Evolutionary conservation across 768 basidiomycete species (phyloP).

Genomic region (Vishniacozyma victoriae): DNA sequence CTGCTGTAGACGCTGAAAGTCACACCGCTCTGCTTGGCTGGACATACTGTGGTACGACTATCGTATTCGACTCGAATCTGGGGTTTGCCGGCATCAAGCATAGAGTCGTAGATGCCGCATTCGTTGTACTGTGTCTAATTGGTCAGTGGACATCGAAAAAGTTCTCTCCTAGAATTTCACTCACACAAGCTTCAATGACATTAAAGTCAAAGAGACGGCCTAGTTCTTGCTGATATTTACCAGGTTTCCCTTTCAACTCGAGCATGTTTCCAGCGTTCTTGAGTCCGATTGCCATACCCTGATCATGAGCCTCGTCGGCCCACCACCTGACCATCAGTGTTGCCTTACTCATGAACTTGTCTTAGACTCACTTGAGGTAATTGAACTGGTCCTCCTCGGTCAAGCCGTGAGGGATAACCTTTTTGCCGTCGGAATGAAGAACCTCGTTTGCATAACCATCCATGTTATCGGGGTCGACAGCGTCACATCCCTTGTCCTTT

Average conservation of each 20-base stretch:
- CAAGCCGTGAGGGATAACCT: too few relatives aligned
- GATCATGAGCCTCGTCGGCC: constrained; percentile 5
- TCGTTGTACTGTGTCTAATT: constrained; percentile 21
- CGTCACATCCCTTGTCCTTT: constrained; percentile 26
- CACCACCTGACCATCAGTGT: too few relatives aligned
- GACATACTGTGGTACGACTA: constrained; percentile 11
- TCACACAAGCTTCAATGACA: constrained; percentile 37
- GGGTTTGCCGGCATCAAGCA: constrained; percentile 27
- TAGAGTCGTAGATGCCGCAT: constrained; percentile 24
- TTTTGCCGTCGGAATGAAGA: too few relatives aligned
- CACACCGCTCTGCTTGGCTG: too few relatives aligned
- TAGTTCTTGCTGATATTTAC: constrained; percentile 8
- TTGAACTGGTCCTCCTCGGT: constrained; percentile 24
- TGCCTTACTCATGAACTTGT: too few relatives aligned
- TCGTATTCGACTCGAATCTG: constrained; percentile 30
- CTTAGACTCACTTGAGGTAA: constrained; percentile 25
- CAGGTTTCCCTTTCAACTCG: constrained; percentile 2
- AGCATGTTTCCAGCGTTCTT: constrained; percentile 29
- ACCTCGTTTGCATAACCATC: too few relatives aligned
- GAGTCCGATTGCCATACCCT: constrained; percentile 19
- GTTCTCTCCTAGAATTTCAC: too few relatives aligned
- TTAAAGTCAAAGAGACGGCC: constrained; percentile 27
- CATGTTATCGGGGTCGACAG: constrained; percentile 36
- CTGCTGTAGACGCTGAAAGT: too few relatives aligned
- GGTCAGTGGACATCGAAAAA: too few relatives aligned